phyloP scores from a whole-genome alignment of 768 basidiomycete species.

The Filobasidium wieringae region DNA sequence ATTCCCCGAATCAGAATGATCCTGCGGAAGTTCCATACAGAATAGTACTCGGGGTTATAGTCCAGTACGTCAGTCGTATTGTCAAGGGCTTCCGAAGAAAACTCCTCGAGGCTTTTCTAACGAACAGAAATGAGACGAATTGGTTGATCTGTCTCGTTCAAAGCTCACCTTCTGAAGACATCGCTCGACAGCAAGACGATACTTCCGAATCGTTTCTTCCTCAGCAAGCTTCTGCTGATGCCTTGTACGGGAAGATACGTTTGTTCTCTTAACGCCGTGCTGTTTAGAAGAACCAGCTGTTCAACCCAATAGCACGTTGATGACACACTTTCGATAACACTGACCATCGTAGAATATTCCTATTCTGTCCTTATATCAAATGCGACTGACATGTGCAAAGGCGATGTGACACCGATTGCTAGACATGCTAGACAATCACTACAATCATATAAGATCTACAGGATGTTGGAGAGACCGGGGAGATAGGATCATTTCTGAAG shows the following conservation, averaged over 20 bases:
- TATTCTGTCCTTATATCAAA: too few relatives aligned
- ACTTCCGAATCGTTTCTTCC: constrained; percentile 60
- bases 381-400: too few relatives aligned
- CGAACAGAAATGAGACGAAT: constrained; percentile 5
- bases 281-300: constrained; percentile 15
- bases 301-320: too few relatives aligned
- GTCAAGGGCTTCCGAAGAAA: constrained; percentile 61
- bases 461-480: too few relatives aligned
- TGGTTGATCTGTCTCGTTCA: constrained; percentile 56
- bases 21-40: constrained; percentile 88
- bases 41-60: constrained; percentile 89
- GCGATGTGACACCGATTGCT: too few relatives aligned
- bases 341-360: too few relatives aligned
- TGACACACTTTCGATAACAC: too few relatives aligned
- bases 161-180: constrained; percentile 57
- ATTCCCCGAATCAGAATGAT: constrained; percentile 61
- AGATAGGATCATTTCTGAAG: too few relatives aligned
- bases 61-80: constrained; percentile 65
- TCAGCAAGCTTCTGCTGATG: constrained; percentile 47
- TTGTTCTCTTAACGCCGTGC: constrained; percentile 40
- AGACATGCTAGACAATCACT: too few relatives aligned
- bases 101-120: constrained; percentile 64
- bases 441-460: too few relatives aligned
- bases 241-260: constrained; percentile 23
- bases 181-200: constrained; percentile 61